Conservation (phyloP, 768 basidiomycete genomes). For the Amanita molliuscula region DNA sequence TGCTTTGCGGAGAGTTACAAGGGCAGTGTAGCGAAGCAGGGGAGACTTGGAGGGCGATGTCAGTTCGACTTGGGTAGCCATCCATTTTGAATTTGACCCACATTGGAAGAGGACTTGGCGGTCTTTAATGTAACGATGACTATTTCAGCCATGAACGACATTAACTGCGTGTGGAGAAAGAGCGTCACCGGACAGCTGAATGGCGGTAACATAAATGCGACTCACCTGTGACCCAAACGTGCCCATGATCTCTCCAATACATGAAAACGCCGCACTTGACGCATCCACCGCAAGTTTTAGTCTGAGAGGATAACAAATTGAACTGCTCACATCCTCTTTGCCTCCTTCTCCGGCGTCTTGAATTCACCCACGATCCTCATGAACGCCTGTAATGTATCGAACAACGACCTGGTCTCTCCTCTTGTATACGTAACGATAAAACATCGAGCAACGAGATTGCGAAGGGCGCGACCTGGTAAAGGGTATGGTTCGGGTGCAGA, state of each 20-base stretch:
- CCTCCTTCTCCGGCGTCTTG: conserved; percentile 55
- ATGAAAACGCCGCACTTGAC: conserved; percentile 70
- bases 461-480: conserved; percentile 78
- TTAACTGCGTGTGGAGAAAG: conserved; percentile 44
- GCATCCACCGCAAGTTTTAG: not conserved
- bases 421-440: conserved; percentile 62
- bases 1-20: conserved; percentile 70
- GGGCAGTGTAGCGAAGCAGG: conserved; percentile 73
- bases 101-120: conserved; percentile 54
- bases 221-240: conserved; percentile 76
- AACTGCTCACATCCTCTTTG: conserved; percentile 50
- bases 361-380: conserved; percentile 66
- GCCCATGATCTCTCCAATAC: conserved; percentile 84
- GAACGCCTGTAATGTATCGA: conserved; percentile 76
- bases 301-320: too few species aligned
- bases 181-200: not conserved
- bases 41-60: conserved; percentile 41
- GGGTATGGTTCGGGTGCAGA: conserved; percentile 58
- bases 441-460: conserved; percentile 73
- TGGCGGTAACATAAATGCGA: not conserved
- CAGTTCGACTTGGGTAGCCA: not conserved
- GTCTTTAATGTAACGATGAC: conserved; percentile 54
- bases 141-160: conserved; percentile 93
- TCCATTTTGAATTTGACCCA: conserved; percentile 23
- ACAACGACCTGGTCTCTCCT: conserved; percentile 77